Evolutionary conservation across 1,284 basidiomycete species (phyloP), one percentile per base, ranked within the genome.

Genomic region (Fomitiporia mediterranea): DNA sequence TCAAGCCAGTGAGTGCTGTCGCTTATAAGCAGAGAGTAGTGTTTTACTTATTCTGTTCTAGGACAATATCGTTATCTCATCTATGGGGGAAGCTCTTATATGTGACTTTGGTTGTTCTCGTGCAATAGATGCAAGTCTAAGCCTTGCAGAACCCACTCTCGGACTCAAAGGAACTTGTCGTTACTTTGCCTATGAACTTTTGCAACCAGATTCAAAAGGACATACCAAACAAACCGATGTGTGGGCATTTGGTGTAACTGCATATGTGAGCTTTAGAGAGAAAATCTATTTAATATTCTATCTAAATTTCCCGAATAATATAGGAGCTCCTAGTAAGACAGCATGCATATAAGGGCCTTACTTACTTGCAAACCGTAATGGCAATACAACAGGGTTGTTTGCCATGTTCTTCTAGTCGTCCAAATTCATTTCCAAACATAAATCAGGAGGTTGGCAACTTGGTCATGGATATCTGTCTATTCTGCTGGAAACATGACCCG

Each of bases 211-310:
- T 13, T 6, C 6, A 13, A 6, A 13, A 13, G 32, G 32, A 6
- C 40, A 46, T 46, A 35, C 53, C 19, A 37, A 48, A 37, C 25
- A 46, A 43, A 25, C 53, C n/a, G 42, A 54, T 35, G 53, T 54
- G 5, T 54, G 53, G 53, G 42, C 53, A 21, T 54, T 54, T 42
- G 53, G 53, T 11, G 47, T 54, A 43, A 54, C 53, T 19, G 30
- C 38, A 5, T 47, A 34, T 17, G 53, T 54, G 42, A 37, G 53
- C 13, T 13, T n/a, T n/a, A n/a, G n/a, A n/a, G 32, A 34, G 6
- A 6, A 6, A 34, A 13, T 34, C 13, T 13, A 6, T 46, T 42
- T 32, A 54, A 47, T 25, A 37, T 7, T 32, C 44, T 30, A 37
- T n/a, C n/a, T n/a, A n/a, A n/a, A n/a, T n/a, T n/a, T n/a, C n/a